Evolutionary conservation across 2,329 filamentous ascomycete genomes (phyloP), one percentile per base, ranked within the genome.

Genomic region (Bipolaris zeicola): DNA sequence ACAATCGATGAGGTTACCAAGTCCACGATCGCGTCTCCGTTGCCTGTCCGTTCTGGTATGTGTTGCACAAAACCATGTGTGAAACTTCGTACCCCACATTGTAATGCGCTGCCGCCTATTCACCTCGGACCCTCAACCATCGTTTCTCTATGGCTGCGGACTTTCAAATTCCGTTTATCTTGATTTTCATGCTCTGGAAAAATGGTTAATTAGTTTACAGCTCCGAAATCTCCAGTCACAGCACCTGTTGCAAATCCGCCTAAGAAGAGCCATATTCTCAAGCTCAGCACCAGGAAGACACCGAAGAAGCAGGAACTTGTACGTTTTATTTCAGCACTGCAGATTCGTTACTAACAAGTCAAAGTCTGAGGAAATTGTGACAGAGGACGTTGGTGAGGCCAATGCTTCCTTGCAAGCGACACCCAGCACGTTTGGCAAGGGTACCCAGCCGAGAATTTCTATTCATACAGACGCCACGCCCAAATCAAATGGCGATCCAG

Each of bases 21-120:
- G 20, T 45, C 57, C 46, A 50, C 57, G 28, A 63, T 67, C 20
- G 55, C 50, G 37, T 65, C 66, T 42, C 61, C 63, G 18, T 58
- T 67, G 38, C 63, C 70, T 53, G 64, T 68, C 55, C 64, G 64
- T 36, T 55, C 64, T 54, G 66, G 70, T 72, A 67, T 46, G 70
- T 72, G 34, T 61, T 46, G 39, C 45, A 49, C 37, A 45, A 26
- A 44, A 49, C 50, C 28, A 50, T 50, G 31, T 50, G 38, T 42
- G 13, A 53, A 57, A 24, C 43, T 57, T 50, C 10, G 44, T 20
- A 37, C 46, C 37, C 52, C 46, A 45, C 44, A 53, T 37, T 22
- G 16, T 37, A 28, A 26, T 39, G 44, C 45, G 22, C 28, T 49
- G 34, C 39, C 42, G 14, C 28, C 22, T 14, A 14, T 43, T n/a